Evolutionary conservation across 176 grass and related monocot species (phyloP).

Genomic region (Aechmea fasciata): DNA sequence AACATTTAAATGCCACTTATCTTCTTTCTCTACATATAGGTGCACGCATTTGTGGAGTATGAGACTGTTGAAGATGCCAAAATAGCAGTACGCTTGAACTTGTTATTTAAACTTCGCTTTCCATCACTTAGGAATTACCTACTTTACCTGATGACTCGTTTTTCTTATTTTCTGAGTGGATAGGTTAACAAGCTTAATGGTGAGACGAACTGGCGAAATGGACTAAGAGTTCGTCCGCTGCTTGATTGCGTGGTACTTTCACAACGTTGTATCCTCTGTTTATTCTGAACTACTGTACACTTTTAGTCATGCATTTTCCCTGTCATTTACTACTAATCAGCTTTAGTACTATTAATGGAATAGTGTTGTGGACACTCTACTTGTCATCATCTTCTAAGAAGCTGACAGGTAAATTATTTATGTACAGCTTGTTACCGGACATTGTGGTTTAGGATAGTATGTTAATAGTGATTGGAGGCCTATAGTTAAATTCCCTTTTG

Average conservation of each 20-base stretch:
- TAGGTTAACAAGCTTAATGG: constrained; percentile 59
- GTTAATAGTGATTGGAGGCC: too few species aligned
- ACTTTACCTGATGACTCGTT: neutral
- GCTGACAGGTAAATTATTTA: too few species aligned
- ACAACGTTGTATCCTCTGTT: neutral
- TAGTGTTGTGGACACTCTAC: too few species aligned
- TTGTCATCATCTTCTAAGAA: too few species aligned
- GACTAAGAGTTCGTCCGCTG: constrained; percentile 45
- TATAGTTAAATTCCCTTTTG: too few species aligned
- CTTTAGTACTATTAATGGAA: too few species aligned
- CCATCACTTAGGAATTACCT: neutral
- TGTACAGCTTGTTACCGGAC: too few species aligned
- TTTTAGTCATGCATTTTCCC: neutral
- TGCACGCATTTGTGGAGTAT: constrained; percentile 65
- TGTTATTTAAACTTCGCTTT: neutral
- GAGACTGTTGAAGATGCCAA: constrained; percentile 51
- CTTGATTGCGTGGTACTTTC: constrained; percentile 43
- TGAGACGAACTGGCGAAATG: constrained; percentile 63
- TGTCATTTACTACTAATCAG: neutral
- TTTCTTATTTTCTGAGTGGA: neutral
- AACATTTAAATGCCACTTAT: neutral
- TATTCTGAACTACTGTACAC: neutral
- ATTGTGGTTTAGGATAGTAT: too few species aligned
- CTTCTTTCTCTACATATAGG: constrained; percentile 26
- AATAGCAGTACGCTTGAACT: constrained; percentile 45